These are phyloP conservation scores for Cudoniella acicularis DNA, from an alignment of 495 filamentous ascomycete species.

Conservation along the genomic window DNA sequence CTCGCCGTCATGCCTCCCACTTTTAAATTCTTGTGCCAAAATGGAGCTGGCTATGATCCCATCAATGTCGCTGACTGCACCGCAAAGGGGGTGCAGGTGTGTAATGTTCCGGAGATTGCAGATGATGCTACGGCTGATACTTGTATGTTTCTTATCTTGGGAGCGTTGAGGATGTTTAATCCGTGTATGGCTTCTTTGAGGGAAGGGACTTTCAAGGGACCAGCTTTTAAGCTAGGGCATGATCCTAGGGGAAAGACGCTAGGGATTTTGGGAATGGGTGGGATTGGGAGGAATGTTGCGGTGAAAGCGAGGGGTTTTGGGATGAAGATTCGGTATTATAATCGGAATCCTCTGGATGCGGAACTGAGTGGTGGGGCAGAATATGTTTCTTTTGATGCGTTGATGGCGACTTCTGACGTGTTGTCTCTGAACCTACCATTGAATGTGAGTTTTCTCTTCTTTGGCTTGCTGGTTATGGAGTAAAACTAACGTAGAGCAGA, in stretches of 20 bases:
- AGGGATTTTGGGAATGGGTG: constrained; percentile 82
- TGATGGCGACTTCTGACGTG: constrained; percentile 57
- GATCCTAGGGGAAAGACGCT: constrained; percentile 68
- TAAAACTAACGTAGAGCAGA: background rate
- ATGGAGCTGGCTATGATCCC: background rate
- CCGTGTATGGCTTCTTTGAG: constrained; percentile 58
- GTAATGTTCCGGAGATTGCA: background rate
- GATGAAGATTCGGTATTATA: constrained; percentile 70
- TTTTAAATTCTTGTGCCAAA: constrained; percentile 2
- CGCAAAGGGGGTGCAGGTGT: background rate
- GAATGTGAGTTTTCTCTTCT: constrained; percentile 37
- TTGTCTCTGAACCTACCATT: constrained; percentile 66
- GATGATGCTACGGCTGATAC: constrained; percentile 51
- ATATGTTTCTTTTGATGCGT: constrained; percentile 59
- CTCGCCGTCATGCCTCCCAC: background rate
- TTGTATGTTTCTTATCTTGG: constrained; percentile 73
- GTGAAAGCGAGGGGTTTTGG: constrained; percentile 61
- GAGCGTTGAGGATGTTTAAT: constrained; percentile 70
- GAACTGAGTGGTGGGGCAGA: constrained; percentile 51
- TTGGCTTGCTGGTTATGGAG: background rate
- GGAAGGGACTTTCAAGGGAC: constrained; percentile 48
- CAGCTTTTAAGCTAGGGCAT: constrained; percentile 45
- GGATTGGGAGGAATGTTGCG: constrained; percentile 70
- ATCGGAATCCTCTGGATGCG: constrained; percentile 52
- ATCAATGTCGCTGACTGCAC: background rate